Conservation (phyloP, 1,284 basidiomycete genomes). For the Sporisorium reilianum region DNA sequence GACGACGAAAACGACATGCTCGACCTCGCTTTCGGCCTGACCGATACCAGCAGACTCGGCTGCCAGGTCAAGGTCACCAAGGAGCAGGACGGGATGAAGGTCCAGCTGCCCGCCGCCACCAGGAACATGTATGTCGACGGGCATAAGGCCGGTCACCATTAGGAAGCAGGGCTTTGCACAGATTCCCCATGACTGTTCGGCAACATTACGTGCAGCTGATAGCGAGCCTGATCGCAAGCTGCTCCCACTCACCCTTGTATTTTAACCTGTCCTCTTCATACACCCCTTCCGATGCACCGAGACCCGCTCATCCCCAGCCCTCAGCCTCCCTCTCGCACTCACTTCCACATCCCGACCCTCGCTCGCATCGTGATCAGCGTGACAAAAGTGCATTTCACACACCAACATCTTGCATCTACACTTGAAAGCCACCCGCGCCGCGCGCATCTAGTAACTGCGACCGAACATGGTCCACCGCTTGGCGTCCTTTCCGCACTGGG, state of each 20-base stretch:
- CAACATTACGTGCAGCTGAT: no score
- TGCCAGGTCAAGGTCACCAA: slow-evolving; percentile 85
- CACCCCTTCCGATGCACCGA: background rate
- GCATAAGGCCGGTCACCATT: slow-evolving; percentile 52
- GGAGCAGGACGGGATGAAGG: slow-evolving; percentile 86
- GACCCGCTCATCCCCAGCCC: background rate
- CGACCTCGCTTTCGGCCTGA: slow-evolving; percentile 96
- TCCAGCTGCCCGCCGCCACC: slow-evolving; percentile 89
- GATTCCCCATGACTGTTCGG: no score
- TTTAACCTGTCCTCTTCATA: slow-evolving; percentile 1
- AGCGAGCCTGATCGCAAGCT: no score
- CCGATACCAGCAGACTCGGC: slow-evolving; percentile 79
- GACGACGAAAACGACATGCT: slow-evolving; percentile 95
- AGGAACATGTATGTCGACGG: slow-evolving; percentile 96
- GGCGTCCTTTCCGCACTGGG: slow-evolving; percentile 63
- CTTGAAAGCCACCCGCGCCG: background rate
- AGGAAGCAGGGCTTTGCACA: no score
- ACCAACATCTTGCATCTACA: background rate
- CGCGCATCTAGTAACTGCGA: slow-evolving; percentile 55
- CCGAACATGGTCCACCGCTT: slow-evolving; percentile 70
- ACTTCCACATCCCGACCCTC: background rate
- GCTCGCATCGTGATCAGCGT: no score
- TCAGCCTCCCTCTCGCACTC: background rate
- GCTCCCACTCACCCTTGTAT: background rate
- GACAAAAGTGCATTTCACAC: background rate